Evolutionary conservation across 768 basidiomycete genomes (phyloP).

Genomic region (Exidia glandulosa): DNA sequence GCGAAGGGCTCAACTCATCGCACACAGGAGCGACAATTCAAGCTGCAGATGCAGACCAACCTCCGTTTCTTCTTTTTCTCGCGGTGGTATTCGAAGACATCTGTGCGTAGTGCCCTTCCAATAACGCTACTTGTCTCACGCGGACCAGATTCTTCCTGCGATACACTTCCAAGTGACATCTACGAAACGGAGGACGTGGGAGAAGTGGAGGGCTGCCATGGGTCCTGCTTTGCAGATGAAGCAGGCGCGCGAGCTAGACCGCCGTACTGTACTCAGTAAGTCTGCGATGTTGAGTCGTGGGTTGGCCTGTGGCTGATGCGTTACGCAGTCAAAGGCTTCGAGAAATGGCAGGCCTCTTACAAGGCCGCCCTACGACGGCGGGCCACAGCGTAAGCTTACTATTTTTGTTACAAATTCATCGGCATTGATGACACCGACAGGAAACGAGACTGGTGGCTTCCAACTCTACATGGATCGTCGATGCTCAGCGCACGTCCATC

Average conservation of each 20-base stretch:
- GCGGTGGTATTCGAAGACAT: conserved; percentile 66
- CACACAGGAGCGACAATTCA: conserved; percentile 46
- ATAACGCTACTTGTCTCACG: neutral
- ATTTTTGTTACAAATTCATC: neutral
- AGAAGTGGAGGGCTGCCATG: conserved; percentile 56
- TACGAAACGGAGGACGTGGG: conserved; percentile 51
- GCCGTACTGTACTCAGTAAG: conserved; percentile 46
- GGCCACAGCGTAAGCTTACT: conserved; percentile 65
- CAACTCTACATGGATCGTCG: neutral
- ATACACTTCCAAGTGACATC: conserved; percentile 60
- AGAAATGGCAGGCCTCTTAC: conserved; percentile 59
- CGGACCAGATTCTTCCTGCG: conserved; percentile 58
- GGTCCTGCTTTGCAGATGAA: conserved; percentile 57
- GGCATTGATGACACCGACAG: no score
- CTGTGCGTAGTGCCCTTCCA: conserved; percentile 29
- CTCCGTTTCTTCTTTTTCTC: conserved; percentile 56
- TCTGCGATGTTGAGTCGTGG: conserved; percentile 16
- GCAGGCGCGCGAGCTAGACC: conserved; percentile 53
- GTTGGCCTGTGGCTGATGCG: neutral
- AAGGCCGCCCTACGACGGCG: conserved; percentile 63
- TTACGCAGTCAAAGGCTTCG: conserved; percentile 38
- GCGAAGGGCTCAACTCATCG: conserved; percentile 23
- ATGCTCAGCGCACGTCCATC: neutral
- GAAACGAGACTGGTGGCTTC: neutral
- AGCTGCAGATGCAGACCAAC: conserved; percentile 47